phyloP scores from a whole-genome alignment of 495 filamentous ascomycete species.

The Chaetomium tenue region DNA sequence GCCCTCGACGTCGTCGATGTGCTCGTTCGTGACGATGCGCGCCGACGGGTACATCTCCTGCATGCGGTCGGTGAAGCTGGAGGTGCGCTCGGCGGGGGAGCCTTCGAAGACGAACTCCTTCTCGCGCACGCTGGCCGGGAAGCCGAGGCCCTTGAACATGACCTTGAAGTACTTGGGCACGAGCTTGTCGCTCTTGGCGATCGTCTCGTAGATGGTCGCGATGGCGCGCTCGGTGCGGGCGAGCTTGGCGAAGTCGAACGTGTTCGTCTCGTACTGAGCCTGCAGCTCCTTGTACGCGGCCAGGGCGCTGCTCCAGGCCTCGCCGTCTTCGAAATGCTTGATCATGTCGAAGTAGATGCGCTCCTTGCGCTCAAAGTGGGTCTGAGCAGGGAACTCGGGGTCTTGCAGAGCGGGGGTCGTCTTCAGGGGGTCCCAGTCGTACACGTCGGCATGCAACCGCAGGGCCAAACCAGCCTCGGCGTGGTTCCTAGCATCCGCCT shows the following conservation, averaged over 20 bases:
- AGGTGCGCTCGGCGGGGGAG: constrained; percentile 68
- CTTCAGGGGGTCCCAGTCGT: constrained; percentile 79
- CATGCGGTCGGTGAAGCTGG: constrained; percentile 86
- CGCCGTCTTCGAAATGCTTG: constrained; percentile 87
- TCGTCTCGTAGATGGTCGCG: constrained; percentile 86
- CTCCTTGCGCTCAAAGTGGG: constrained; percentile 90
- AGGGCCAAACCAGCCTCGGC: constrained; percentile 91
- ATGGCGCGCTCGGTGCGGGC: constrained; percentile 86
- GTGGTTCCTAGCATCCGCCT: constrained; percentile 70
- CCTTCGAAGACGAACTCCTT: constrained; percentile 94
- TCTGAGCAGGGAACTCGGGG: constrained; percentile 78
- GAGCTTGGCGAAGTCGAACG: constrained; percentile 90
- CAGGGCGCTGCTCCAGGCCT: constrained; percentile 89
- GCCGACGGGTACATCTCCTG: constrained; percentile 87
- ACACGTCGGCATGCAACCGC: constrained; percentile 86
- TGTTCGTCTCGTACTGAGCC: constrained; percentile 79
- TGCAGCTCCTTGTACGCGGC: constrained; percentile 87
- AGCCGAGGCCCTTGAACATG: constrained; percentile 86
- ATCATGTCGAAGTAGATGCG: constrained; percentile 91
- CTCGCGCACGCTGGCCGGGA: constrained; percentile 74
- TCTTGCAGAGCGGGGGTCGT: constrained; percentile 66
- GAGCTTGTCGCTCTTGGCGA: constrained; percentile 73
- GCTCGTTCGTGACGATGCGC: constrained; percentile 69
- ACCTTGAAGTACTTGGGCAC: constrained; percentile 91
- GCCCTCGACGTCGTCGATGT: constrained; percentile 78